A percentile compares a stretch with the other conserved stretches of the same genome.
Conservation (phyloP, 2,329 filamentous ascomycete species). For the Xylaria sp. region DNA sequence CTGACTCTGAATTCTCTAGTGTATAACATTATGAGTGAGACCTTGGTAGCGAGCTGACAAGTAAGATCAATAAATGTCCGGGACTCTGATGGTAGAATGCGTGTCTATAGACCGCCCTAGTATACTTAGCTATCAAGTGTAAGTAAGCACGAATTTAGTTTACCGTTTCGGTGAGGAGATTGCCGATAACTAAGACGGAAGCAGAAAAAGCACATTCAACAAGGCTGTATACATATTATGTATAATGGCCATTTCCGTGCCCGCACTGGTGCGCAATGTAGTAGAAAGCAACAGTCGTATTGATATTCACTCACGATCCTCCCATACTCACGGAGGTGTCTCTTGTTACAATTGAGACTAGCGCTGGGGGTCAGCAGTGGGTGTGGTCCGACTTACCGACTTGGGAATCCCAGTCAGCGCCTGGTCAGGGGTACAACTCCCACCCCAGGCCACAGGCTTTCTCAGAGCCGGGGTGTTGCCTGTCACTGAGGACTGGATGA, state of each 20-base stretch:
- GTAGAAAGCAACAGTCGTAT: not conserved
- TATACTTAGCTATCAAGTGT: not conserved
- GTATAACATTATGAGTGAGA: not conserved
- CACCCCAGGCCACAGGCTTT: not conserved
- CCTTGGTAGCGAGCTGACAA: constrained; percentile 23
- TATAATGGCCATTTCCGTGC: too few species aligned
- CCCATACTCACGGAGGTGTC: not conserved
- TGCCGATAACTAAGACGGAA: constrained; percentile 1
- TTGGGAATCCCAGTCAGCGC: constrained; percentile 5
- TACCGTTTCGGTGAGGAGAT: too few species aligned
- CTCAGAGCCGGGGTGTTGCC: constrained; percentile 1
- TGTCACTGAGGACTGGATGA: not conserved
- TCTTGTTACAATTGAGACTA: not conserved
- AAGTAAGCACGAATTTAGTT: too few species aligned
- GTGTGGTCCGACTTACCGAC: constrained; percentile 11
- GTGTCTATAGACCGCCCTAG: not conserved
- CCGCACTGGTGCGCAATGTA: too few species aligned
- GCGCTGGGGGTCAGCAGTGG: not conserved
- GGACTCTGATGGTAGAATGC: not conserved
- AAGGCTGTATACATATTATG: not conserved
- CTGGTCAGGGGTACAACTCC: constrained; percentile 11
- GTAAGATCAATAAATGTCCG: constrained; percentile 13
- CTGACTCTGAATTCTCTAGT: constrained; percentile 3
- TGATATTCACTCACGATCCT: constrained; percentile 15
- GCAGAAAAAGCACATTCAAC: not conserved